phyloP scores from a whole-genome alignment of 495 filamentous ascomycete genomes.

The Penicillium egyptiacum region DNA sequence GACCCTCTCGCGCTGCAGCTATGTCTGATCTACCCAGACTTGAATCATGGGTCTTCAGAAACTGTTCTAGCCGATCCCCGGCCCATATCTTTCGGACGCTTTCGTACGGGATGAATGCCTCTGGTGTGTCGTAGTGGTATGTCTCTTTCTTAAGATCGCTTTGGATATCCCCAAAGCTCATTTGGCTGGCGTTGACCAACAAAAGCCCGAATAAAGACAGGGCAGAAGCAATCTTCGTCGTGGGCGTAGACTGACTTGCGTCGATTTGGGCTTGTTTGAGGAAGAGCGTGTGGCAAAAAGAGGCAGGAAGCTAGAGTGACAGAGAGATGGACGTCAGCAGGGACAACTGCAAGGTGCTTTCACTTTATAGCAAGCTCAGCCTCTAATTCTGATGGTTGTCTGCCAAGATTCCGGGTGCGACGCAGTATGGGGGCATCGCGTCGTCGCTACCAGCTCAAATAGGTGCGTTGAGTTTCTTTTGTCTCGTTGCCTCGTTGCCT shows the following conservation, averaged over 20 bases:
- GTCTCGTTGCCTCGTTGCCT: neutral
- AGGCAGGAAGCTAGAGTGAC: neutral
- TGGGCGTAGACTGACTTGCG: neutral
- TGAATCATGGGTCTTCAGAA: neutral
- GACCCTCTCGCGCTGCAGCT: neutral
- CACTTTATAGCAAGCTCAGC: neutral
- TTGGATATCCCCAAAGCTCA: neutral
- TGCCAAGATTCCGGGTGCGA: neutral
- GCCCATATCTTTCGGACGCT: conserved; percentile 3
- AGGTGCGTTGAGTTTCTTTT: neutral
- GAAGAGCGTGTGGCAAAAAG: neutral
- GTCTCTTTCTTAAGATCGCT: neutral
- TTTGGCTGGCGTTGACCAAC: neutral
- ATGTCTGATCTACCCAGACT: neutral
- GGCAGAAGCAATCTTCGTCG: neutral
- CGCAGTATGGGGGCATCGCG: neutral
- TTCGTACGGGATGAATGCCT: neutral
- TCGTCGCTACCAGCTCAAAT: neutral
- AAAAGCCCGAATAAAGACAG: neutral
- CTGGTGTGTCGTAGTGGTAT: neutral
- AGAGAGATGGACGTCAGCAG: neutral
- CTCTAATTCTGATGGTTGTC: neutral
- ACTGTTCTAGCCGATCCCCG: conserved; percentile 1
- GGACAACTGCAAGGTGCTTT: neutral
- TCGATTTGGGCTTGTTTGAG: neutral